Base-by-base conservation (phyloP, 2,329 filamentous ascomycete genomes). In the Aspergillus quadrilineatus region DNA sequence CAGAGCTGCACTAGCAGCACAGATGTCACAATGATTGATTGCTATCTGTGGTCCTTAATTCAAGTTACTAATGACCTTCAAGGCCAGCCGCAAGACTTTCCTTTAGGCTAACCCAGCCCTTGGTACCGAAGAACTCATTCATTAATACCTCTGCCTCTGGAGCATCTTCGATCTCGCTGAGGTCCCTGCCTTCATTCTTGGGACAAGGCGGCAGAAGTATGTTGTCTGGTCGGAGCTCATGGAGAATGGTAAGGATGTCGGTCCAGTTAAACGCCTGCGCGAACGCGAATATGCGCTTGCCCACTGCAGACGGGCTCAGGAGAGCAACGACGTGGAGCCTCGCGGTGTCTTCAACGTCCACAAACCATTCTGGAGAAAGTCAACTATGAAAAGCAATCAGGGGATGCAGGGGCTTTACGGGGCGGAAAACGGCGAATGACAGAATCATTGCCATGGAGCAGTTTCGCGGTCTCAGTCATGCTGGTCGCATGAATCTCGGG, bases 231-330 rank as follows among this genome's bases (percentile, higher is more conserved):
- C 43, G 53, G 1, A 77, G 60, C 0, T 66, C 55, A 5, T 68
- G 55, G 29, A 79, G 63, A 39, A 78, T 68, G 0, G 66, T 58
- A 0, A 67, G 47, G 2, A 73, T 61, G 1, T 75, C 64, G 17
- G 81, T 79, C 67, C 75, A 81, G 45, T 72, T 81, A 55, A 74
- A 80, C 0, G 74, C 75, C 1, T 74, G 69, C 0, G 79, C 81
- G 51, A 80, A 83, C 1, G 72, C 83, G 63, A 85, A 83, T 7
- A 87, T 65, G 1, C 84, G 77, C 62, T 85, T 77, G 0, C 74
- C 73, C 1, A 69, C 58, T 0, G 84, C 74, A 0, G 74, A 70
- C 0, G 74, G 70, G 22, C 82, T 70, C 0, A 83, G 70, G 6
- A 81, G 69, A 0, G 79, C 83, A 2, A 80, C 78, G 2, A 85